Evolutionary conservation across 1,284 basidiomycete genomes (phyloP), one percentile per base, ranked within the genome.

Genomic region (Cutaneotrichosporon spelunceum): DNA sequence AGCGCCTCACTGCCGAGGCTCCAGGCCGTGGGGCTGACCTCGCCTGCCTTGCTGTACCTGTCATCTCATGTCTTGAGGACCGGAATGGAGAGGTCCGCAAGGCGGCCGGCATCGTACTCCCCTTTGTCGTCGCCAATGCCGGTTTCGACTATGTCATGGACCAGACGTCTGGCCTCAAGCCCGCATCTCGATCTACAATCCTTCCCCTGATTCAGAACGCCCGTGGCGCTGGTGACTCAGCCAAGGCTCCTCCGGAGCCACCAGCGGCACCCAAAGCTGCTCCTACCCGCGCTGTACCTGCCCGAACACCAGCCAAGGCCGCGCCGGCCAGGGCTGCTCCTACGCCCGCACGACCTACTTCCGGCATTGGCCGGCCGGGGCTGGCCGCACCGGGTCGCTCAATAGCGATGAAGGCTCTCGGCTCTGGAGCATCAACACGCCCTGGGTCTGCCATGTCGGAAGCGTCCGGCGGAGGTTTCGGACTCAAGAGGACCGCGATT

Each of bases 41-140:
- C 23, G 83, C 83, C 36, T 82, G 84, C 48, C 88, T 93, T 82
- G 85, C 85, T 7, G 76, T 83, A 4, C 83, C 87, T 0, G 81
- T 93, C n/a, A 84, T 99, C 14, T 79, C 83, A 9, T 93, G 87
- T 66, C 84, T 99, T 23, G 96, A 99, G 72, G 96, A 99, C 78
- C 87, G 93, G 48, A 95, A 83, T 68, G 85, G 84, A 7, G 95
- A 99, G 69, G 91, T 99, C 7, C 87, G 96, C 63, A 98, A 98
- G 78, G 88, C 86, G 11, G 92, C 94, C 1, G 88, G 91, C 66
- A 87, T 87, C 2, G 78, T 95, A 23, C 79, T 99, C 23, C 93
- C 93, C 0, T 82, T 82, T 53, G 81, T 99, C 56, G 88, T 99
- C 54, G 80, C 83, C 10, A 87, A 81, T 53, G 87, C 87, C 24